Conservation (phyloP, 2,329 filamentous ascomycete species). For the Aureobasidium uvarum region DNA sequence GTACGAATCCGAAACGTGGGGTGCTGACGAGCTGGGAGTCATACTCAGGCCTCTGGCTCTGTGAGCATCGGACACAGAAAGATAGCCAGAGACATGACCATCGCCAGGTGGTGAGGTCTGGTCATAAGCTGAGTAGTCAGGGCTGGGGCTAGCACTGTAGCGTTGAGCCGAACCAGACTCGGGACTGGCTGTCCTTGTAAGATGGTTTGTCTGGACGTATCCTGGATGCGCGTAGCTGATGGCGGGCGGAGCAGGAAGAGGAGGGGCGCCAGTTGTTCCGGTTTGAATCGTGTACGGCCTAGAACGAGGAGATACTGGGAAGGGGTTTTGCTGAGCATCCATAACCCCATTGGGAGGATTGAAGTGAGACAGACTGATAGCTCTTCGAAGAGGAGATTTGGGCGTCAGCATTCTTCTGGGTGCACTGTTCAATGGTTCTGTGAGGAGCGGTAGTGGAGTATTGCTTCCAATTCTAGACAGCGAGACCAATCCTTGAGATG, state of each 20-base stretch:
- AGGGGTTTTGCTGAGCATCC: slow-evolving; percentile 51
- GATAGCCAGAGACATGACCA: slow-evolving; percentile 1
- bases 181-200: slow-evolving; percentile 42
- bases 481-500: slow-evolving; percentile 2
- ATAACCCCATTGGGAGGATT: slow-evolving; percentile 48
- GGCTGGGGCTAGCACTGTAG: slow-evolving; percentile 47
- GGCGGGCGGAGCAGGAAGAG: slow-evolving; percentile 49
- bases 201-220: slow-evolving; percentile 40
- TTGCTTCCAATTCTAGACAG: not conserved
- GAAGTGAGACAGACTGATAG: slow-evolving; percentile 51
- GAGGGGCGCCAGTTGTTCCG: slow-evolving; percentile 45
- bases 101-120: slow-evolving; percentile 38
- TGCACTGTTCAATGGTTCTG: slow-evolving; percentile 33
- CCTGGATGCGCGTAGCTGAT: slow-evolving; percentile 40
- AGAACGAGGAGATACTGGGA: slow-evolving; percentile 44
- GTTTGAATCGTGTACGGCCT: slow-evolving; percentile 47
- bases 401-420: slow-evolving; percentile 56
- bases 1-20: slow-evolving; percentile 28
- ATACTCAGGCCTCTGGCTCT: slow-evolving; percentile 22
- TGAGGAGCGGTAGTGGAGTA: slow-evolving; percentile 11
- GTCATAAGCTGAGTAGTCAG: slow-evolving; percentile 50
- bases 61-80: slow-evolving; percentile 18
- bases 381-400: slow-evolving; percentile 55
- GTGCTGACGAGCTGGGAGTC: slow-evolving; percentile 12
- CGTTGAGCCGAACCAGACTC: slow-evolving; percentile 29